phyloP scores from a whole-genome alignment of 257 asterid genomes.

The Apocynum venetum region DNA sequence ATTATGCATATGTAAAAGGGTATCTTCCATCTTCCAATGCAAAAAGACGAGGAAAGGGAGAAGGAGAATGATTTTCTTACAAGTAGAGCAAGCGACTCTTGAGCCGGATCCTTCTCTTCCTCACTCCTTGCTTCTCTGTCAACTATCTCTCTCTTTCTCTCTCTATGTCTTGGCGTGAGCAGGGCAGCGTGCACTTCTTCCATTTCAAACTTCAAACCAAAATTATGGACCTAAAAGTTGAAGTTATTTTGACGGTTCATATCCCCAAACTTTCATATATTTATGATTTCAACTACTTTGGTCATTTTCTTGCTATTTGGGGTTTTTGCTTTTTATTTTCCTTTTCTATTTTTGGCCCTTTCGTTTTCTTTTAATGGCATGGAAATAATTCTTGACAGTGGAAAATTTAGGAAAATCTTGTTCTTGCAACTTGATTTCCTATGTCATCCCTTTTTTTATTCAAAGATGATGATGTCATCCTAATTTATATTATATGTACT shows the following conservation, averaged over 20 bases:
- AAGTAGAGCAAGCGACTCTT: conserved; percentile 11
- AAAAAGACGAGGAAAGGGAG: neutral
- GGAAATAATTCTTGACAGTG: no score
- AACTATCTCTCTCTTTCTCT: conserved; percentile 8
- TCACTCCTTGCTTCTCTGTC: conserved; percentile 7
- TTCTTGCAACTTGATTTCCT: no score
- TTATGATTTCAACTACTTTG: neutral
- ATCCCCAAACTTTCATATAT: conserved; percentile 5
- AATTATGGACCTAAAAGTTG: neutral
- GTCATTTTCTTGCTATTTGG: neutral
- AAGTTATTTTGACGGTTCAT: neutral
- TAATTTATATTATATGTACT: no score
- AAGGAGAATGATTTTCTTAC: conserved; percentile 22
- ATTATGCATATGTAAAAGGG: neutral
- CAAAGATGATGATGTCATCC: no score
- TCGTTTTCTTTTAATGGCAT: neutral
- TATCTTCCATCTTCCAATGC: neutral
- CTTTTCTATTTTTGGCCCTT: neutral
- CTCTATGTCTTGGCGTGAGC: conserved; percentile 8
- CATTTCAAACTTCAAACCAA: conserved; percentile 12
- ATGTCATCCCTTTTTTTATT: no score
- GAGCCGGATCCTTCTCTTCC: conserved; percentile 13
- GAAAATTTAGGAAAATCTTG: no score
- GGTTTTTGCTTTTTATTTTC: no score
- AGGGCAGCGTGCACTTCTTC: neutral